Base-by-base conservation (phyloP, 1,284 basidiomycete genomes). In the Malassezia vespertilionis region DNA sequence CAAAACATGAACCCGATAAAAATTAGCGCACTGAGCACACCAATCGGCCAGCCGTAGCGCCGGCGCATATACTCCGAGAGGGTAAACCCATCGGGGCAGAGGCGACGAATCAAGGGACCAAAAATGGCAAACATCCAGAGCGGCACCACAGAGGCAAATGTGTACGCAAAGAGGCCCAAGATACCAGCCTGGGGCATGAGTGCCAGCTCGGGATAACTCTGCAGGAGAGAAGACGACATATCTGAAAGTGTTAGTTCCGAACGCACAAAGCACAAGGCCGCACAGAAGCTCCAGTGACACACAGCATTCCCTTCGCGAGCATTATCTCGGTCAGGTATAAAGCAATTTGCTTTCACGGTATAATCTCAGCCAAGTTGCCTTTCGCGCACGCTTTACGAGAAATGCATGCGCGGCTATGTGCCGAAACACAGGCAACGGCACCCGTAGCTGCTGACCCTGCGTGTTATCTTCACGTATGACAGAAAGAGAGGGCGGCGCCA, bases 291-390 rank as follows among this genome's bases (percentile, higher is more conserved):
- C 21, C 17, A 33, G 36, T 31, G 41, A 21, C 53, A 52, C 44
- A 50, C 59, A 68, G 61, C 54, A 67, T 64, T 70, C 67, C 63
- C 67, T 69, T 65, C 67, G 67, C 67, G 61, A 67, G 67, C 67
- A 63, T 65, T 61, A 67, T 58, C 67, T 67, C 61, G 67, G 58
- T 70, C 67, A 69, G 67, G 64, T 54, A 46, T 57, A 61, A 57
- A 36, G 3, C 46, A 52, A 33, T 39, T 28, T 15, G 22, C 22
- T 32, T 40, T 40, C 33, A 57, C 57, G 57, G 55, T 54, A 54
- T 54, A 36, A 37, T 59, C 57, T 57, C 57, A 54, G 55, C 52
- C 43, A 33, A 35, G 14, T 23, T n/a, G n/a, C n/a, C n/a, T n/a
- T n/a, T n/a, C n/a, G n/a, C n/a, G n/a, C n/a, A n/a, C n/a, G n/a